Evolutionary conservation across 2,329 filamentous ascomycete species (phyloP).

Genomic region (Phyllosticta citrichinensis): DNA sequence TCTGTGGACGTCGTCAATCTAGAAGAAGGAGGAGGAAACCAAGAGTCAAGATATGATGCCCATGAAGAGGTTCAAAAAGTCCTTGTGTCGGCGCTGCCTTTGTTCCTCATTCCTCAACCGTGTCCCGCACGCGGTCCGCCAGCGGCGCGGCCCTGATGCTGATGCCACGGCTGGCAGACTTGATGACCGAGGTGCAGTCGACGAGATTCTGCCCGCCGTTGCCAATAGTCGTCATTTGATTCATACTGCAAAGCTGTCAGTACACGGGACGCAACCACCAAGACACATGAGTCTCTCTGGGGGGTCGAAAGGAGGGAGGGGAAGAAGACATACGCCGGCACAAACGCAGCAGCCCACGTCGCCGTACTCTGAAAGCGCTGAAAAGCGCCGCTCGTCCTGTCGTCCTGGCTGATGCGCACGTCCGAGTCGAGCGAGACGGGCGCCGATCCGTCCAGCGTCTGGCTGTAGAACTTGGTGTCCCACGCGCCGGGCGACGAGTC

Average conservation of each 20-base stretch:
- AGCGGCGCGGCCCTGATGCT: slow-evolving; percentile 22
- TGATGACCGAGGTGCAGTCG: slow-evolving; percentile 26
- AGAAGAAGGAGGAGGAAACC: no score
- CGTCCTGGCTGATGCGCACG: slow-evolving; percentile 21
- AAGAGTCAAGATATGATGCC: neutral
- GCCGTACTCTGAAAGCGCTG: slow-evolving; percentile 16
- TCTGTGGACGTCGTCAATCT: no score
- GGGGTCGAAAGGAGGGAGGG: neutral
- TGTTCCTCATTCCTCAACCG: neutral
- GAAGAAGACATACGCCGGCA: slow-evolving; percentile 14
- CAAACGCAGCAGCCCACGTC: slow-evolving; percentile 23
- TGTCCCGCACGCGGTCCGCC: slow-evolving; percentile 16
- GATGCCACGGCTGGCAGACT: slow-evolving; percentile 21
- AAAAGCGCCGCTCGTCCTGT: slow-evolving; percentile 16
- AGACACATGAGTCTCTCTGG: no score
- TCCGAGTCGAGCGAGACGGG: slow-evolving; percentile 13
- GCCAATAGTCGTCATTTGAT: slow-evolving; percentile 27
- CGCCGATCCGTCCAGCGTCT: slow-evolving; percentile 22
- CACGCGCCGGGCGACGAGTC: slow-evolving; percentile 42
- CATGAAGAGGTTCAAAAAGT: neutral
- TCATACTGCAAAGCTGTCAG: slow-evolving; percentile 15
- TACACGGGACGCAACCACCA: no score
- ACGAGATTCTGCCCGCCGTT: slow-evolving; percentile 16
- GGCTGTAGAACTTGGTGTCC: slow-evolving; percentile 42
- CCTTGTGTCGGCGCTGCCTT: neutral